phyloP scores from a whole-genome alignment of 495 filamentous ascomycete species.

The Talaromyces trachyspermus region DNA sequence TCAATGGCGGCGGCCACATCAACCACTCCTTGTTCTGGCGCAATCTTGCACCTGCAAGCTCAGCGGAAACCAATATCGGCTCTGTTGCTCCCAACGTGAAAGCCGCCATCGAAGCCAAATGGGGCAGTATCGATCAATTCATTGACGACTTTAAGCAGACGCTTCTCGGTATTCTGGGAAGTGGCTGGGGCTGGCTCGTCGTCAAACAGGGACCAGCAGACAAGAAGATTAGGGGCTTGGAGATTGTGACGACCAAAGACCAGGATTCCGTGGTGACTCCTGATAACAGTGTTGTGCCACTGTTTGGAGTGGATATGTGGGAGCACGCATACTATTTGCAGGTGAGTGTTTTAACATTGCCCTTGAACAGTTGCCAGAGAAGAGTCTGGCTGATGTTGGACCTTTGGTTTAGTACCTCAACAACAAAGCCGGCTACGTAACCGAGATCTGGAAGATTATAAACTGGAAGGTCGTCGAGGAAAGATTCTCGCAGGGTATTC shows the following conservation, averaged over 20 bases:
- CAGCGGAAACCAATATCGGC: conserved; percentile 58
- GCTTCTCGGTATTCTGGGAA: conserved; percentile 83
- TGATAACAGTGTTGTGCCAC: conserved; percentile 45
- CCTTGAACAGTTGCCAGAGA: conserved; percentile 8
- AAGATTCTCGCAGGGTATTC: conserved; percentile 46
- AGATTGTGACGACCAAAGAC: conserved; percentile 71
- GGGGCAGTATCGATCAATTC: conserved; percentile 61
- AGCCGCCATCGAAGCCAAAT: conserved; percentile 62
- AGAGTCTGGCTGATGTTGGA: conserved; percentile 21
- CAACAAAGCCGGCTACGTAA: conserved; percentile 92
- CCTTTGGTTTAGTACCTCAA: conserved; percentile 78
- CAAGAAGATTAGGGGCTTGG: conserved; percentile 54
- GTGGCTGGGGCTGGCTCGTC: conserved; percentile 93
- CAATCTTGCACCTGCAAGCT: conserved; percentile 65
- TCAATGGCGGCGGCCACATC: conserved; percentile 90
- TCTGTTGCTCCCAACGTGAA: conserved; percentile 41
- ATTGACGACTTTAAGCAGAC: conserved; percentile 59
- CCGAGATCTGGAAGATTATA: conserved; percentile 89
- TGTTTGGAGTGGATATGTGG: conserved; percentile 96
- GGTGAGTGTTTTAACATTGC: conserved; percentile 23
- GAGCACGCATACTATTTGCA: conserved; percentile 71
- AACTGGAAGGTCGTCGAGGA: conserved; percentile 92
- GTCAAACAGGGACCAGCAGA: not conserved
- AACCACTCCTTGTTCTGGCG: conserved; percentile 93
- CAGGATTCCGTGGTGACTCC: conserved; percentile 82